Evolutionary conservation across 306 rosid genomes (phyloP), one percentile per base, ranked within the genome.

Genomic region (Hippophae rhamnoides): DNA sequence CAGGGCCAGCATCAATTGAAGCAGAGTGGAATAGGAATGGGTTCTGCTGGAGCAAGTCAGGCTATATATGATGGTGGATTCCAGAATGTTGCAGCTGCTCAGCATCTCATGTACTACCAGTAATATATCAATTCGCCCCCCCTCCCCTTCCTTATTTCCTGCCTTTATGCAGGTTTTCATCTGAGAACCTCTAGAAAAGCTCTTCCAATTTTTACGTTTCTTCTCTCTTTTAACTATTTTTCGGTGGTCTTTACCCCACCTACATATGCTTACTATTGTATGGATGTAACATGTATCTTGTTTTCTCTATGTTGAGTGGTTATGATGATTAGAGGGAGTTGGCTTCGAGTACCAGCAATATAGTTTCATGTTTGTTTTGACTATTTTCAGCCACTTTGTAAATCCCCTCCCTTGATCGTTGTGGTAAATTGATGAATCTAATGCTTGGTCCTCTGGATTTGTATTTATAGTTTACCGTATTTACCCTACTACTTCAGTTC

Each of bases 61-160:
- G 95, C 95, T 26, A 88, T 88, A 57, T 88, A 85, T 27, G 96
- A 88, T 41, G 96, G 87, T 1, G 96, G 96, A 49, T 85, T 88
- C 72, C 94, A 88, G 82, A 88, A 71, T 67, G 79, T 81, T 58
- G 89, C 96, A 63, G 79, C 84, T 51, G 94, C 90, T 57, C 96
- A 85, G 77, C 96, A 88, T 69, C 86, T 85, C 76, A 85, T 85
- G 96, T 88, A 85, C 66, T 88, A 88, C 68, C 96, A 82, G 87
- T 88, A 69, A 72, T 67, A 51, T 60, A 54, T 8, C 45, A 56
- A 25, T 58, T 55, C 51, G 40, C 25, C 48, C 13, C 54, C 41
- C 61, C 47, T 66, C 51, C 45, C 25, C 48, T 27, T 58, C 41
- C 61, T 52, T 66, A 68, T 64, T 65, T 71, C 66, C 58, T 80